Conservation (phyloP, 345 rosid species). For the Iberis pinnata region DNA sequence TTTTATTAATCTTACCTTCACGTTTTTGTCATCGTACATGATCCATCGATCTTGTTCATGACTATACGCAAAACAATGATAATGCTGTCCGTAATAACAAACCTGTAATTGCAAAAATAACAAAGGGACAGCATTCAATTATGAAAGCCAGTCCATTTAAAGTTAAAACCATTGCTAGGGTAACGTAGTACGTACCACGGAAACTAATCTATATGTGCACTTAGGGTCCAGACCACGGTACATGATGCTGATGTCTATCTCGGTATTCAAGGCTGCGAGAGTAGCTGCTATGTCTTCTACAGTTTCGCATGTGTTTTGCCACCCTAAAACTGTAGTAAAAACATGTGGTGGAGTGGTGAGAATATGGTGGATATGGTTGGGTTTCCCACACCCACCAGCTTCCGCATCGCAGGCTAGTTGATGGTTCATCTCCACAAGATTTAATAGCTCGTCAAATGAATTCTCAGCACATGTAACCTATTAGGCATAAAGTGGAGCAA, state of each 20-base stretch:
- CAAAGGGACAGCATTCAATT: constrained; percentile 7
- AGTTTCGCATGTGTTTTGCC: constrained; percentile 90
- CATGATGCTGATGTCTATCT: constrained; percentile 75
- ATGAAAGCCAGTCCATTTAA: neutral
- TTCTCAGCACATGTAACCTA: constrained; percentile 67
- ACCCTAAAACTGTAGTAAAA: constrained; percentile 90
- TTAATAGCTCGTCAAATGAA: constrained; percentile 69
- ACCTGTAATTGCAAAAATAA: constrained; percentile 47
- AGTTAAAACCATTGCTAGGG: no score
- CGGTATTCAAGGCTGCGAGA: constrained; percentile 61
- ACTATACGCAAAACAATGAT: constrained; percentile 92
- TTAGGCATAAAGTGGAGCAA: constrained; percentile 19
- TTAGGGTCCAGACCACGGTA: constrained; percentile 76
- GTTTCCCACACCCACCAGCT: constrained; percentile 81
- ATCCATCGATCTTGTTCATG: constrained; percentile 66
- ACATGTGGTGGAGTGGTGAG: constrained; percentile 69
- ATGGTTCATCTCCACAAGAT: constrained; percentile 82
- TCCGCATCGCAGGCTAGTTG: constrained; percentile 87
- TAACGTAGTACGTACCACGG: constrained; percentile 84
- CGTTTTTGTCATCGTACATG: constrained; percentile 95
- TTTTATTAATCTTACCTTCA: constrained; percentile 48
- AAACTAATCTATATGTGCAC: constrained; percentile 57
- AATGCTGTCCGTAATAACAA: constrained; percentile 97
- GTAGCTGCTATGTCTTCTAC: constrained; percentile 82
- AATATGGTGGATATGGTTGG: constrained; percentile 68